A percentile compares a stretch with the other conserved stretches of the same genome.
These are phyloP conservation scores for Ormosia semicastrata DNA, from an alignment of 306 rosid genomes.

Conservation along the genomic window DNA sequence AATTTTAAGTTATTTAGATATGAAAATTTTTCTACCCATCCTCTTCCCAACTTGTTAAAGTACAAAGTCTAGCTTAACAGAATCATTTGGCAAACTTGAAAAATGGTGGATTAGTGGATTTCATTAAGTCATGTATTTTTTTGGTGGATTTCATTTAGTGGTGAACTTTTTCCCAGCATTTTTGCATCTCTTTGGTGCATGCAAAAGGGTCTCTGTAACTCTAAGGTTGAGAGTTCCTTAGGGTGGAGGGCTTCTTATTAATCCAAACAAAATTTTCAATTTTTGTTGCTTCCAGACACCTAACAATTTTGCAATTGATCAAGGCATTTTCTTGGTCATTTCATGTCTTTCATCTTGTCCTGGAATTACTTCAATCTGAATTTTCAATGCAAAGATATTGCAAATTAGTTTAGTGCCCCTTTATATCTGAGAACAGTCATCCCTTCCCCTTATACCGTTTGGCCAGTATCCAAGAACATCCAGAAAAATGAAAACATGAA, in stretches of 20 bases:
- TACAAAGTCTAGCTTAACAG: neutral
- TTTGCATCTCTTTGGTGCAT: neutral
- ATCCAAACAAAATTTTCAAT: neutral
- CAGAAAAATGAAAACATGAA: neutral
- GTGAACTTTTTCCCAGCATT: neutral
- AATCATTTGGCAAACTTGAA: constrained; percentile 6
- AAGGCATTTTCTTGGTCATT: neutral
- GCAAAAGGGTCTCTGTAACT: neutral
- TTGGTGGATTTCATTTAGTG: neutral
- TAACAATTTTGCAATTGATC: neutral
- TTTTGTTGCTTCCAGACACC: neutral
- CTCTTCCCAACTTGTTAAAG: neutral
- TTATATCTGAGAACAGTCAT: neutral
- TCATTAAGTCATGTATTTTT: neutral
- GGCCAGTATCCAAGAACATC: neutral
- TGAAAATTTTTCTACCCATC: neutral
- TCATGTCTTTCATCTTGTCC: neutral
- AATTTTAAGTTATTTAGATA: neutral
- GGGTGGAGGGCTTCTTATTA: neutral
- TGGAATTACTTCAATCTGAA: neutral
- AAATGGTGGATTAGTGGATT: neutral
- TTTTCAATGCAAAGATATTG: neutral
- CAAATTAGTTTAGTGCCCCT: too few species aligned
- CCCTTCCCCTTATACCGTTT: neutral
- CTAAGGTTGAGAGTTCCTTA: neutral